phyloP scores from a whole-genome alignment of 148 eudicot species.

The Heliamphora exappendiculata region DNA sequence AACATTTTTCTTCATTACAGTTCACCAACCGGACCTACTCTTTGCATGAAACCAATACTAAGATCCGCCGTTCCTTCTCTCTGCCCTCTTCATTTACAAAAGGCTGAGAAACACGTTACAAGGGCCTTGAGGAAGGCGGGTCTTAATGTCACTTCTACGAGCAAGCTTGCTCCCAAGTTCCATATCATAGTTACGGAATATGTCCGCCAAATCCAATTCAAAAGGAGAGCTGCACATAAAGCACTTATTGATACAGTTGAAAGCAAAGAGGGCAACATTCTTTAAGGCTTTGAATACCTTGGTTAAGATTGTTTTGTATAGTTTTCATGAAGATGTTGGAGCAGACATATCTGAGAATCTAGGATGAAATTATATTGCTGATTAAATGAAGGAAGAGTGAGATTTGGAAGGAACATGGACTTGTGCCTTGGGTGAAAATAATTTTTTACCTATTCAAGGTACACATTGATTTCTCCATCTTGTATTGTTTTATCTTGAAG shows the following conservation, averaged over 20 bases:
- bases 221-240: constrained; percentile 35
- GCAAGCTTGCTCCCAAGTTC: constrained; percentile 46
- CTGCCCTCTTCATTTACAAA: constrained; percentile 34
- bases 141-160: constrained; percentile 30
- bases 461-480: neutral
- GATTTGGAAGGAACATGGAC: neutral
- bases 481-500: neutral
- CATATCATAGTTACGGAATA: constrained; percentile 49
- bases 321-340: neutral
- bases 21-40: constrained; percentile 28
- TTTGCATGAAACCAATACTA: constrained; percentile 51
- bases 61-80: constrained; percentile 42
- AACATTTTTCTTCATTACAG: constrained; percentile 15
- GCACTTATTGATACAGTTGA: constrained; percentile 5
- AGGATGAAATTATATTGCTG: neutral
- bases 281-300: neutral
- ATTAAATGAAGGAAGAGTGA: neutral
- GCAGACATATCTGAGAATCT: neutral
- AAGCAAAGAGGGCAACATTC: neutral
- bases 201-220: constrained; percentile 45
- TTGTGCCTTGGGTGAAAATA: neutral
- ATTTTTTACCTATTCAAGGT: constrained; percentile 1
- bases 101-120: constrained; percentile 28
- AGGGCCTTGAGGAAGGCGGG: constrained; percentile 52
- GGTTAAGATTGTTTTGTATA: constrained; percentile 6